phyloP scores from a whole-genome alignment of 139 green algal species.

The Tetradesmus lagerheimii region DNA sequence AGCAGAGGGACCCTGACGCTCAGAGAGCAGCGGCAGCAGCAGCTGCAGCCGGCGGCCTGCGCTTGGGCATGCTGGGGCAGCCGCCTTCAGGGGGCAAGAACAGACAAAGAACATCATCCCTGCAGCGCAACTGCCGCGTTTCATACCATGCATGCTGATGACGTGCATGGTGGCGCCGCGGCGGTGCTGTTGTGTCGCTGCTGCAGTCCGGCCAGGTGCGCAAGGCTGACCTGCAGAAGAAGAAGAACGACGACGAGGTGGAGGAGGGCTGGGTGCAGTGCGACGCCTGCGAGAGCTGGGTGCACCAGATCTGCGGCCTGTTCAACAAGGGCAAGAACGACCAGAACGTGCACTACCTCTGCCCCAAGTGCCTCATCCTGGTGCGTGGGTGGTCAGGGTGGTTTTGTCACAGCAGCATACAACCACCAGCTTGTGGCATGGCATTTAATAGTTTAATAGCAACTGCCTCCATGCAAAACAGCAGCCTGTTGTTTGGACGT shows the following conservation, averaged over 20 bases:
- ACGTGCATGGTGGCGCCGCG: not conserved
- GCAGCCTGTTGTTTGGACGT: too few relatives aligned
- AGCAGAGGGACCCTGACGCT: not conserved
- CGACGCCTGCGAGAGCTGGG: slow-evolving; percentile 95
- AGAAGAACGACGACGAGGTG: slow-evolving; percentile 95
- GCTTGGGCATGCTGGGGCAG: not conserved
- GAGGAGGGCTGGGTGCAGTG: slow-evolving; percentile 98
- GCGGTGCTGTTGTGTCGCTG: not conserved
- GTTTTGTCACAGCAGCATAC: too few relatives aligned
- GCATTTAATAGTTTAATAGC: too few relatives aligned
- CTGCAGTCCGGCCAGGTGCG: slow-evolving; percentile 46
- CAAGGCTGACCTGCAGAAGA: slow-evolving; percentile 84
- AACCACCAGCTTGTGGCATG: too few relatives aligned
- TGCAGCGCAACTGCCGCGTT: too few relatives aligned
- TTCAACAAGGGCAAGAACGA: slow-evolving; percentile 98
- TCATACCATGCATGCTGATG: too few relatives aligned
- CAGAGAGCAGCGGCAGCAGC: not conserved
- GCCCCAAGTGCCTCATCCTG: slow-evolving; percentile 89
- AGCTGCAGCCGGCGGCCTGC: not conserved
- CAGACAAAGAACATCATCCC: too few relatives aligned
- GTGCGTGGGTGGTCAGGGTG: not conserved
- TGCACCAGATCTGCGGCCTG: slow-evolving; percentile 97
- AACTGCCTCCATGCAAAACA: too few relatives aligned
- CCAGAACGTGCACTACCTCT: slow-evolving; percentile 90
- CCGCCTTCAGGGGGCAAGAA: too few relatives aligned